Percentiles rank a stretch among this genome's conserved stretches.
phyloP scores from a whole-genome alignment of 495 filamentous ascomycete genomes.

The Hypoxylon rickii region DNA sequence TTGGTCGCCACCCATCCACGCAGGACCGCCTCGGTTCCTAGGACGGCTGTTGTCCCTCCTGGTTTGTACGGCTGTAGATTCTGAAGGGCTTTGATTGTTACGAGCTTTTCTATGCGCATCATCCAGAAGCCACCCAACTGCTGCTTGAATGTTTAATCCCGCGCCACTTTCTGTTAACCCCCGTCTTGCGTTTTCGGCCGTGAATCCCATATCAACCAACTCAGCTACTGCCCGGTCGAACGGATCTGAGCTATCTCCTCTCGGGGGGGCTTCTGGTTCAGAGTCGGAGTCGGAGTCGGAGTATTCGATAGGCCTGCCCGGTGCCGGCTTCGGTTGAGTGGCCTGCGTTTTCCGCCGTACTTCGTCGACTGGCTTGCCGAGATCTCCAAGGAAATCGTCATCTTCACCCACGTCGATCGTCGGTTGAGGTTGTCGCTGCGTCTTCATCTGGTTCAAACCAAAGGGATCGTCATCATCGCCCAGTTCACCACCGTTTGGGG shows the following conservation, averaged over 20 bases:
- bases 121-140: slow-evolving; percentile 87
- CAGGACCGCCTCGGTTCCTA: slow-evolving; percentile 39
- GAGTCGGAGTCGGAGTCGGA: slow-evolving; percentile 50
- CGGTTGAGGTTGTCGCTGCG: slow-evolving; percentile 38
- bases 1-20: slow-evolving; percentile 44
- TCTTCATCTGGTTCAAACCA: slow-evolving; percentile 70
- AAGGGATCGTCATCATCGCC: slow-evolving; percentile 80
- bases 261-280: slow-evolving; percentile 37
- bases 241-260: slow-evolving; percentile 54
- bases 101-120: slow-evolving; percentile 77
- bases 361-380: slow-evolving; percentile 86
- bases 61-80: slow-evolving; percentile 19
- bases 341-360: slow-evolving; percentile 52
- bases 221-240: slow-evolving; percentile 85
- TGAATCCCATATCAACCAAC: slow-evolving; percentile 94
- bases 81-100: slow-evolving; percentile 37
- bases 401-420: slow-evolving; percentile 69
- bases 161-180: slow-evolving; percentile 79
- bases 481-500: slow-evolving; percentile 29
- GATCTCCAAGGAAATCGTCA: slow-evolving; percentile 86
- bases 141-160: slow-evolving; percentile 82
- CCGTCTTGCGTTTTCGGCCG: slow-evolving; percentile 73
- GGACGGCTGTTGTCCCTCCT: slow-evolving; percentile 41
- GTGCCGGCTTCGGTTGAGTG: slow-evolving; percentile 48
- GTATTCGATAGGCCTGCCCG: slow-evolving; percentile 53